Percentiles rank a stretch among this genome's conserved stretches.
These are phyloP conservation scores for Debaryomyces udenii DNA, from an alignment of 1,139 yeast species.

Conservation along the genomic window DNA sequence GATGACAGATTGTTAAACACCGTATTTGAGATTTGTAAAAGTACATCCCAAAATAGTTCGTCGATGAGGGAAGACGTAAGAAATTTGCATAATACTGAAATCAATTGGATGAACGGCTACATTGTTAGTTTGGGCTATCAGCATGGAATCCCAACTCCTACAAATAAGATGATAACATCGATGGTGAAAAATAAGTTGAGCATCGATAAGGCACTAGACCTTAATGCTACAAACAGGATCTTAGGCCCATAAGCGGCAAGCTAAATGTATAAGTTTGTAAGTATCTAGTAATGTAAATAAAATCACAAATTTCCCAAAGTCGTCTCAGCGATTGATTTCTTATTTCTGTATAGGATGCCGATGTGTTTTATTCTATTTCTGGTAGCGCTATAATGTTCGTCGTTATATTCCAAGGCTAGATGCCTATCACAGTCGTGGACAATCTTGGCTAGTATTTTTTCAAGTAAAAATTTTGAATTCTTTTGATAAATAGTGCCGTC, in stretches of 20 bases:
- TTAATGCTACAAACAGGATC: constrained; percentile 17
- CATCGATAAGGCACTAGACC: constrained; percentile 37
- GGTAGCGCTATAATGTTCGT: constrained; percentile 18
- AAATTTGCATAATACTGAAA: constrained; percentile 65
- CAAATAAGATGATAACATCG: constrained; percentile 50
- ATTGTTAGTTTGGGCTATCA: constrained; percentile 55
- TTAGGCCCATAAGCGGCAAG: constrained; percentile 3
- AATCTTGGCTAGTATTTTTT: constrained; percentile 35
- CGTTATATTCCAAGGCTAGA: constrained; percentile 19
- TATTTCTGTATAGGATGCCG: constrained; percentile 28
- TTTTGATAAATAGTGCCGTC: constrained; percentile 48
- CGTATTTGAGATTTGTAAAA: constrained; percentile 50
- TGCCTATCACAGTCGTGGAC: constrained; percentile 24
- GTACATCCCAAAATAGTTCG: constrained; percentile 64
- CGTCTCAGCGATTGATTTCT: constrained; percentile 24
- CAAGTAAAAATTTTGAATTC: constrained; percentile 31
- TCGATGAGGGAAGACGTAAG: constrained; percentile 88
- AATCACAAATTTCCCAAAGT: constrained; percentile 11
- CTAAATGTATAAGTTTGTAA: constrained; percentile 6
- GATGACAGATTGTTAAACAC: constrained; percentile 46
- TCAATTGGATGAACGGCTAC: constrained; percentile 79
- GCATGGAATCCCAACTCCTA: constrained; percentile 42
- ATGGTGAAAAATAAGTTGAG: constrained; percentile 50
- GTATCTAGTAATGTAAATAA: too few relatives aligned
- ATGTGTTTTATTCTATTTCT: constrained; percentile 22